Conservation (phyloP, 768 basidiomycete species). For the Boletus subcaerulescens region DNA sequence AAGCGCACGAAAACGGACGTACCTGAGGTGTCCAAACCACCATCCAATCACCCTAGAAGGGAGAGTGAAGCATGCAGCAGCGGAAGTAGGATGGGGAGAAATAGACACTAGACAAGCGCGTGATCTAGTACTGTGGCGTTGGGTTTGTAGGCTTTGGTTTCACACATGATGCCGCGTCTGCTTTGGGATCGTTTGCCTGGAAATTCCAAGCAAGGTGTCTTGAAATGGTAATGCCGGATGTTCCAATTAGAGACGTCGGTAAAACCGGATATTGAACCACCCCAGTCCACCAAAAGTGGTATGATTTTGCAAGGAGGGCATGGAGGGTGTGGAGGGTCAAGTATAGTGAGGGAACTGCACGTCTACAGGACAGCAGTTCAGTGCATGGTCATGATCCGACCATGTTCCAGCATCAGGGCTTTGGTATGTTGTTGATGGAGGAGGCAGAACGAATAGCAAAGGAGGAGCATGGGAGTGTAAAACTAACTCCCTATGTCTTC, state of each 20-base stretch:
- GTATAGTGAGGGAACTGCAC: conserved; percentile 93
- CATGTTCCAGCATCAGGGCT: conserved; percentile 97
- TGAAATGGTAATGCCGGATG: too few relatives aligned
- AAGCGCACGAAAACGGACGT: too few relatives aligned
- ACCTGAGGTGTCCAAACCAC: too few relatives aligned
- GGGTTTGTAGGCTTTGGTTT: conserved; percentile 48
- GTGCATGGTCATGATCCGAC: conserved; percentile 97
- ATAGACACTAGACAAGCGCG: conserved; percentile 78
- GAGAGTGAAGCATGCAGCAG: conserved; percentile 91
- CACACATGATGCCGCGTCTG: too few relatives aligned
- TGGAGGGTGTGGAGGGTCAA: conserved; percentile 69
- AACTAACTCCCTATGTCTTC: conserved; percentile 53
- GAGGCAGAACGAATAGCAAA: conserved; percentile 97
- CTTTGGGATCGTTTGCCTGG: too few relatives aligned
- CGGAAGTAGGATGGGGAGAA: conserved; percentile 64
- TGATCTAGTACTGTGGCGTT: conserved; percentile 60
- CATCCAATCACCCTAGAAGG: too few relatives aligned
- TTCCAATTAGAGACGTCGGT: too few relatives aligned
- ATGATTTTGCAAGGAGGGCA: conserved; percentile 14
- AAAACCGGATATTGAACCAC: too few relatives aligned
- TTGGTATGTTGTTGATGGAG: conserved; percentile 97
- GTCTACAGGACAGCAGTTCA: conserved; percentile 97
- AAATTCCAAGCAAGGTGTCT: too few relatives aligned
- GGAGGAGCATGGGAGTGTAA: conserved; percentile 94
- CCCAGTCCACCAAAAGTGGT: too few relatives aligned